These are phyloP conservation scores for Penicillium alfredii DNA, from an alignment of 495 filamentous ascomycete species.

Conservation along the genomic window DNA sequence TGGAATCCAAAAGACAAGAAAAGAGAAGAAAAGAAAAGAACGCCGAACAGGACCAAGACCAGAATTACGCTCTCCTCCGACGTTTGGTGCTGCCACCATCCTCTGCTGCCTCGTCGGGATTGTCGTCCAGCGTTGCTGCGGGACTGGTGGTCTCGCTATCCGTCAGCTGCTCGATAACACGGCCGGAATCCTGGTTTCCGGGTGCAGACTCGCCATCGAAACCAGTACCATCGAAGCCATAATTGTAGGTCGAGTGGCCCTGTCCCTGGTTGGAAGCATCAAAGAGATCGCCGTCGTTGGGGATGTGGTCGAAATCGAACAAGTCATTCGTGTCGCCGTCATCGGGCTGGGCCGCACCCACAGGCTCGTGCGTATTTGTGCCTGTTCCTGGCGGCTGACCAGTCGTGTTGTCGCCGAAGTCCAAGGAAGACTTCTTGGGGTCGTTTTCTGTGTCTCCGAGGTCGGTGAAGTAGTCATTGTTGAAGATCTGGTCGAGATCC, in stretches of 20 bases:
- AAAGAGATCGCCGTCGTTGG: constrained; percentile 35
- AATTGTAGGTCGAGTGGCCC: constrained; percentile 23
- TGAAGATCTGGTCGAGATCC: constrained; percentile 67
- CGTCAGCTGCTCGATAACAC: constrained; percentile 41
- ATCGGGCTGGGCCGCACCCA: constrained; percentile 10
- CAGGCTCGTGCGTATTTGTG: constrained; percentile 5
- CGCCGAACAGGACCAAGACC: too few species aligned
- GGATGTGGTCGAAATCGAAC: constrained; percentile 40
- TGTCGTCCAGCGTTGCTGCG: constrained; percentile 28
- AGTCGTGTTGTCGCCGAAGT: constrained; percentile 18
- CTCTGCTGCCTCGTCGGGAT: constrained; percentile 4
- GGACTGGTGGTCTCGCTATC: constrained; percentile 47
- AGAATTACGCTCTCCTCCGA: constrained; percentile 31
- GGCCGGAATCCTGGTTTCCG: constrained; percentile 19
- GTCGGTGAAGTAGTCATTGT: constrained; percentile 56
- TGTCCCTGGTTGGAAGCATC: constrained; percentile 22
- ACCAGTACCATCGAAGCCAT: constrained; percentile 26
- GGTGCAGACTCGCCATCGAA: constrained; percentile 19
- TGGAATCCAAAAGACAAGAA: too few species aligned
- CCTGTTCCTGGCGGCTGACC: constrained; percentile 10
- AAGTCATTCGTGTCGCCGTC: constrained; percentile 32
- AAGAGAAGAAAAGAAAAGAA: too few species aligned
- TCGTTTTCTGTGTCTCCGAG: constrained; percentile 29
- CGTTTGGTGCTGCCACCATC: constrained; percentile 32
- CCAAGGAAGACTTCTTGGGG: constrained; percentile 18